Evolutionary conservation across 331 rosid genomes (phyloP), one percentile per base, ranked within the genome.

Genomic region (Acacia concinna): DNA sequence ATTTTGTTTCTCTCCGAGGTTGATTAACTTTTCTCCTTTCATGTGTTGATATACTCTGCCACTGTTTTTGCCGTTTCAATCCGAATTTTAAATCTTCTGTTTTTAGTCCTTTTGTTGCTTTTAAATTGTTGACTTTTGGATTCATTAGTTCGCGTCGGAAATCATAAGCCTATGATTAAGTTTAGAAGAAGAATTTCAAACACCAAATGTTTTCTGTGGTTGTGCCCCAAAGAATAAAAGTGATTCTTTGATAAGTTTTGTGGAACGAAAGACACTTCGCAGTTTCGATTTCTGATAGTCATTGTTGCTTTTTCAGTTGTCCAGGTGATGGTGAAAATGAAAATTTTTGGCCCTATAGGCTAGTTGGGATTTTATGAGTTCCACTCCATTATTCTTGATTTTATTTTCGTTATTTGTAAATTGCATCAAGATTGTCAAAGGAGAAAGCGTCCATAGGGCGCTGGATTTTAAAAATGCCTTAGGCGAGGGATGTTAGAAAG

Each of bases 401-500:
- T 37, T 40, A 28, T 68, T 76, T 73, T 31, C 30, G 49, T 72
- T 79, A 1, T 66, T 65, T 77, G 83, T 63, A 5, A 41, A 23
- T 76, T 77, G 66, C 4, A 4, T 4, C 34, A 11, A 2, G 17
- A 25, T 59, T 11, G 0, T 59, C 35, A 1, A 27, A 13, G 18
- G 20, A 1, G 17, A 25, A 4, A 10, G 35, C 0, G 18, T 27
- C 20, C 20, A 25, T 59, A 1, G 3, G 31, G 18, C 17, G 64
- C 64, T 52, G 60, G 13, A 54, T 54, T 54, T 20, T 54, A 1
- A 1, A n/a, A 9, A 54, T 21, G 62, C 62, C 14, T 54, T 54
- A 7, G 21, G 62, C 28, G 28, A 54, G 14, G 9, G 28, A 3
- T 54, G 62, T 54, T 54, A 7, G 62, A 54, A n/a, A 54, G 30